A percentile compares a stretch with the other conserved stretches of the same genome.
These are phyloP conservation scores for Coniella lustricola DNA, from an alignment of 2,329 filamentous ascomycete species.

Conservation along the genomic window DNA sequence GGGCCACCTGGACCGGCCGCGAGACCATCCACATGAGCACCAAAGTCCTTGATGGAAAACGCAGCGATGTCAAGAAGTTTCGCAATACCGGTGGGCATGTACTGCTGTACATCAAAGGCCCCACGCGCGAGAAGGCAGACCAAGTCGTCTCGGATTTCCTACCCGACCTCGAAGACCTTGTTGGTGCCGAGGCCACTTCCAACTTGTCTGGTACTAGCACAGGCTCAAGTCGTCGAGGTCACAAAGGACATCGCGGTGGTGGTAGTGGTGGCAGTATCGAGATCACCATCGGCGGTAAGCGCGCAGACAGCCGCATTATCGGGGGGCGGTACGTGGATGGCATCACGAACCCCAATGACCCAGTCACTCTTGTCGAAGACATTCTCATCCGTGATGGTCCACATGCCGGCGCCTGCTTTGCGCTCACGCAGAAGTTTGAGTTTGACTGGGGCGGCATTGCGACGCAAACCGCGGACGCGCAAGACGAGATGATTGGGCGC, in stretches of 20 bases:
- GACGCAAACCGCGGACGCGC: not conserved
- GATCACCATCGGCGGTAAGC: not conserved
- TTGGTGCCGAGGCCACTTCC: not conserved
- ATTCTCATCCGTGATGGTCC: constrained; percentile 2
- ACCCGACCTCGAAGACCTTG: not conserved
- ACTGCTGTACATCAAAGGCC: constrained; percentile 1
- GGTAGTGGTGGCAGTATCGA: not conserved
- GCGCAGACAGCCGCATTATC: constrained; percentile 1
- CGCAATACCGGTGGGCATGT: not conserved
- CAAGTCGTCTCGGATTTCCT: not conserved
- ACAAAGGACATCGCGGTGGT: too few relatives aligned
- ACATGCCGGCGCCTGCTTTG: constrained; percentile 4
- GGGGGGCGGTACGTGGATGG: constrained; percentile 10
- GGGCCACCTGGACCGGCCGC: not conserved
- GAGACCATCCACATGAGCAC: constrained; percentile 1
- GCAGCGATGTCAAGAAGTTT: not conserved
- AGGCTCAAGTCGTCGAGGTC: too few relatives aligned
- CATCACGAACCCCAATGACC: constrained; percentile 14
- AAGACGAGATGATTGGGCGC: constrained; percentile 10
- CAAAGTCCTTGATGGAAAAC: not conserved
- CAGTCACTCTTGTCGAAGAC: constrained; percentile 9
- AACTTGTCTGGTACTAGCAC: too few relatives aligned
- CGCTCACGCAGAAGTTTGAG: constrained; percentile 12
- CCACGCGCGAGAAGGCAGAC: not conserved
- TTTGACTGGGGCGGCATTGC: constrained; percentile 8